These are phyloP conservation scores for Abelmoschus esculentus DNA, from an alignment of 345 rosid species.

Conservation along the genomic window DNA sequence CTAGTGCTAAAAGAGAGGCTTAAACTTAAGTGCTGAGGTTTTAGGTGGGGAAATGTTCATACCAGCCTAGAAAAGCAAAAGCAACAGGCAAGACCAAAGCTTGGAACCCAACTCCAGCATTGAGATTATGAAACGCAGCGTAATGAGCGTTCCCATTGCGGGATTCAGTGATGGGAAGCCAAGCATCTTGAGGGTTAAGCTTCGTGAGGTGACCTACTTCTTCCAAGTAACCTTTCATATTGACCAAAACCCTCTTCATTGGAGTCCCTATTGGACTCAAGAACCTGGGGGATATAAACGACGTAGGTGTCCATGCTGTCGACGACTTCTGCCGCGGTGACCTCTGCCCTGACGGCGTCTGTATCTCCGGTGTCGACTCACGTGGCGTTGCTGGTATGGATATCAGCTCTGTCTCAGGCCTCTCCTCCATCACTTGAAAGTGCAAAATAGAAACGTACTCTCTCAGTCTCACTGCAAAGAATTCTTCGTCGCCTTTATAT, in stretches of 20 bases:
- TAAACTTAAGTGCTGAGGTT: not conserved
- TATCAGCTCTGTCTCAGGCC: constrained; percentile 96
- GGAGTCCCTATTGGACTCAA: constrained; percentile 96
- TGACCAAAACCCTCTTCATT: constrained; percentile 86
- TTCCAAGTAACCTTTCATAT: constrained; percentile 91
- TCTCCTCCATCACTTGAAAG: constrained; percentile 58
- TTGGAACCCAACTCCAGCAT: constrained; percentile 96
- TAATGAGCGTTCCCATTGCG: constrained; percentile 97
- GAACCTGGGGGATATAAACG: constrained; percentile 91
- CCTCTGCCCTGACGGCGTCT: constrained; percentile 88
- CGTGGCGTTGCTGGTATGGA: constrained; percentile 96
- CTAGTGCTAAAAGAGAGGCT: not conserved
- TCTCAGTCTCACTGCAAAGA: not conserved
- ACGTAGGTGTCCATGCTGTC: constrained; percentile 89
- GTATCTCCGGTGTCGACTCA: constrained; percentile 89
- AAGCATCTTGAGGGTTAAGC: constrained; percentile 96
- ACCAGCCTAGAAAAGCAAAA: constrained; percentile 97
- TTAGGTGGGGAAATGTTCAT: not conserved
- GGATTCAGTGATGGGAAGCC: constrained; percentile 97
- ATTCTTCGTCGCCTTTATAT: not conserved
- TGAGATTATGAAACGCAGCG: constrained; percentile 93
- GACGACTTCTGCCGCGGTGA: constrained; percentile 89
- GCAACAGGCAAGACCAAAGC: constrained; percentile 92
- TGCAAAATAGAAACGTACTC: not conserved
- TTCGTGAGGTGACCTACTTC: constrained; percentile 92